Base-by-base conservation (phyloP, 352 stramenopile species). In the Phytophthora fragariaefolia region DNA sequence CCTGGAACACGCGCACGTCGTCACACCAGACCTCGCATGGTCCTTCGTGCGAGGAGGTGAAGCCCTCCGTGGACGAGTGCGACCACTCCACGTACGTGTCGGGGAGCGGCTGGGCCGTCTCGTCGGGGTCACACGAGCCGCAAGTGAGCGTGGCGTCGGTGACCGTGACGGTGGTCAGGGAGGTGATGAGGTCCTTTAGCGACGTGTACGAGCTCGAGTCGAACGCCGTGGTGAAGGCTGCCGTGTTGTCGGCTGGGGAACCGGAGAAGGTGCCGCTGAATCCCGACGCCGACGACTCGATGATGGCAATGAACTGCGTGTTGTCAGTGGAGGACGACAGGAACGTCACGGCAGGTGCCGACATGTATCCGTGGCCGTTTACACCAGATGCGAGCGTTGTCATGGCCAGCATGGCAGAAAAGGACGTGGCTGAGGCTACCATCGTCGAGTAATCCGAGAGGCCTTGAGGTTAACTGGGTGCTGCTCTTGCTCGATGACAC, bases 21-120 rank as follows among this genome's bases (percentile, higher is more conserved):
- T 87, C 78, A 48, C 75, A 84, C 76, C 78, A 87, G 47, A 84
- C 56, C 54, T 87, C 78, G 15, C 73, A 84, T 17, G 78, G 78
- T n/a, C 78, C 78, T 32, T 81, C 64, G 40, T 84, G 71, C 15
- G 62, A 69, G 1, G 56, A 59, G 10, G 72, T 79, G 18, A 84
- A 65, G 46, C 74, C 62, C 62, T 77, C 60, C n/a, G n/a, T n/a
- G n/a, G n/a, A n/a, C n/a, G n/a, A n/a, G n/a, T n/a, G n/a, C n/a
- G n/a, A n/a, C 76, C 76, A 84, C 56, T 79, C 30, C 3, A 84
- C 73, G n/a, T n/a, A n/a, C 22, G 56, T 55, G 15, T 84, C 67
- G 5, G 73, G 73, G 34, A 84, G 66, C 22, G 71, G 60, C 36
- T 66, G 72, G 1, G 69, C 61, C 4, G 62, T 77, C 20, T 69